Base-by-base conservation (phyloP, 2,329 filamentous ascomycete species). In the Waltergamsia citrina region DNA sequence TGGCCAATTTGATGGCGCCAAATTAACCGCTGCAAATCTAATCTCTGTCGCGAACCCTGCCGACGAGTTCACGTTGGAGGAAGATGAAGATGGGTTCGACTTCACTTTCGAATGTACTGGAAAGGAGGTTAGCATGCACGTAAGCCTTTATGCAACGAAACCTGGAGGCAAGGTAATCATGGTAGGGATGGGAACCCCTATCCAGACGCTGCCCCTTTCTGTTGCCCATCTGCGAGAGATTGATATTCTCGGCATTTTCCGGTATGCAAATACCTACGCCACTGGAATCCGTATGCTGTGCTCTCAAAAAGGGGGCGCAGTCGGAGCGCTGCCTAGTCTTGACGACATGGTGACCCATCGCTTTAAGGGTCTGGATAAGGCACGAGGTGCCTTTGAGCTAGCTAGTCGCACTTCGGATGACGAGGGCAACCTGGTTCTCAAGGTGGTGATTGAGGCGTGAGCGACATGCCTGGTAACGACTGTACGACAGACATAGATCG, bases 121-220 rank as follows among this genome's bases (percentile, higher is more conserved):
- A 19, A 83, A 85, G 40, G 80, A 83, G 41, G 67, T 72, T 1
- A 85, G 81, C 51, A 78, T 85, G 59, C 81, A 85, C 51, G 80
- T 79, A 2, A 71, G 75, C n/a, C 73, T 87, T 15, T 86, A 81
- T 44, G 78, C 78, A 4, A 78, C 81, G 8, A 69, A 69, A 38
- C 68, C 81, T 0, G 83, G 82, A 18, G 82, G 82, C 14, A 80
- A 78, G 45, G 66, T 86, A 32, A 69, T 87, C 53, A 77, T 87
- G 53, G 81, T 88, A 17, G 83, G 82, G 34, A 87, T 87, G 82
- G 83, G 83, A 24, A 82, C 74, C 5, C 81, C 82, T 0, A 71
- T 85, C 34, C 81, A 86, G 53, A 85, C 80, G 0, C 65, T 87
- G 2, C 81, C 81, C 2, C 62, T 88, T 29, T 82, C 77, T 7